A percentile compares a stretch with the other conserved stretches of the same genome.
These are phyloP conservation scores for Macrocybe gigantea DNA, from an alignment of 768 basidiomycete genomes.

Conservation along the genomic window DNA sequence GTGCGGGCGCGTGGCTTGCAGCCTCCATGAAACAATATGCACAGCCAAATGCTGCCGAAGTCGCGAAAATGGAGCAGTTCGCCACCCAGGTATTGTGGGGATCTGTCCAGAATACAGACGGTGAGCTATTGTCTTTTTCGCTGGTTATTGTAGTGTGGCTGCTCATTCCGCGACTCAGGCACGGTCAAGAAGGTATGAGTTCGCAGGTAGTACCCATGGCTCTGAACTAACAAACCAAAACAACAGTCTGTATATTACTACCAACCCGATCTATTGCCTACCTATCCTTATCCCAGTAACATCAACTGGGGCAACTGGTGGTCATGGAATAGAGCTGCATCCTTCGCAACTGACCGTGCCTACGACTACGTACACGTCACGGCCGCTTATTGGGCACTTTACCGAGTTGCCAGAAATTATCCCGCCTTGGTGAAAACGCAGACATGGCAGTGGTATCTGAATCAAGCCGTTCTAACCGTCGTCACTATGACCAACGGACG, in stretches of 20 bases:
- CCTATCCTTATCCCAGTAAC: conserved; percentile 40
- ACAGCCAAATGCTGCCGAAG: conserved; percentile 48
- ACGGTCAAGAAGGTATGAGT: conserved; percentile 43
- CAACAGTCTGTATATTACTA: conserved; percentile 46
- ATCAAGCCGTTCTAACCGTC: conserved; percentile 46
- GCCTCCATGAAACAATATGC: conserved; percentile 52
- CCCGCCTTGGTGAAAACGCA: conserved; percentile 39
- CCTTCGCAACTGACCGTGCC: conserved; percentile 42
- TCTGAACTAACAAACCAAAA: neutral
- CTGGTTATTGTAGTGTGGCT: too few relatives aligned
- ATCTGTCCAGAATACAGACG: conserved; percentile 44
- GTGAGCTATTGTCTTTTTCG: conserved; percentile 13
- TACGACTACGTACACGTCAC: conserved; percentile 49
- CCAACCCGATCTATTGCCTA: conserved; percentile 36
- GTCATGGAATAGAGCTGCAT: conserved; percentile 47
- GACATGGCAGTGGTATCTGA: conserved; percentile 53
- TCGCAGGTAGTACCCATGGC: neutral
- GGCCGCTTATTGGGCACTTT: conserved; percentile 50
- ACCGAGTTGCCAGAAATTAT: conserved; percentile 54
- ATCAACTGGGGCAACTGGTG: conserved; percentile 52
- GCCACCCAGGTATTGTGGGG: conserved; percentile 41
- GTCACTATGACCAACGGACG: conserved; percentile 36
- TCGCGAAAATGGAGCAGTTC: conserved; percentile 46
- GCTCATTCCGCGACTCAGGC: conserved; percentile 17
- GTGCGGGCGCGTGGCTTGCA: conserved; percentile 53